Conservation (phyloP, 2,329 filamentous ascomycete genomes). For the Neopestalotiopsis rosae region DNA sequence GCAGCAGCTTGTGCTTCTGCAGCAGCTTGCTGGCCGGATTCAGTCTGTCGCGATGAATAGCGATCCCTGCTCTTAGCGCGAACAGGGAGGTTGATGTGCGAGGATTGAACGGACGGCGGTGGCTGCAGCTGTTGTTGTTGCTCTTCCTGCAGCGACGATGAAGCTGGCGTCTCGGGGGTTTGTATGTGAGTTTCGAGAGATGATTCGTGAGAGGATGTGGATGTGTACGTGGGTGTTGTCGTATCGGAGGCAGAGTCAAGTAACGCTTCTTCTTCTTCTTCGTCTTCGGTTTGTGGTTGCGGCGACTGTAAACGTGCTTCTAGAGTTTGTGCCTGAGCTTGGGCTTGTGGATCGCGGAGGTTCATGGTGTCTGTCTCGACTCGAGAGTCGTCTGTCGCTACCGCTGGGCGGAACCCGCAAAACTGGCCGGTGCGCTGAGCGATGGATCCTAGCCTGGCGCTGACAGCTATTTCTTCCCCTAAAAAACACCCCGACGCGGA, state of each 20-base stretch:
- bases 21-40: constrained; percentile 1
- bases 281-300: neutral
- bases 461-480: neutral
- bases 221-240: neutral
- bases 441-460: neutral
- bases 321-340: neutral
- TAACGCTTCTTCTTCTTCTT: neutral
- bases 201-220: neutral
- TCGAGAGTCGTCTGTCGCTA: neutral
- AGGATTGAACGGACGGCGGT: neutral
- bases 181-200: neutral
- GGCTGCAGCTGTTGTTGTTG: neutral
- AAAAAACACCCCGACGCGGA: neutral
- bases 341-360: neutral
- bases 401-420: neutral
- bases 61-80: constrained; percentile 9
- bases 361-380: neutral
- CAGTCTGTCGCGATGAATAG: neutral
- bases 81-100: neutral
- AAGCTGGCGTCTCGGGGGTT: neutral
- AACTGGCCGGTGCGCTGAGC: neutral
- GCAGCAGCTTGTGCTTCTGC: constrained; percentile 11
- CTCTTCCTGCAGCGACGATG: neutral
- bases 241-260: neutral
- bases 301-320: neutral